phyloP scores from a whole-genome alignment of 2,329 filamentous ascomycete genomes.

The Trichoderma lentiforme region DNA sequence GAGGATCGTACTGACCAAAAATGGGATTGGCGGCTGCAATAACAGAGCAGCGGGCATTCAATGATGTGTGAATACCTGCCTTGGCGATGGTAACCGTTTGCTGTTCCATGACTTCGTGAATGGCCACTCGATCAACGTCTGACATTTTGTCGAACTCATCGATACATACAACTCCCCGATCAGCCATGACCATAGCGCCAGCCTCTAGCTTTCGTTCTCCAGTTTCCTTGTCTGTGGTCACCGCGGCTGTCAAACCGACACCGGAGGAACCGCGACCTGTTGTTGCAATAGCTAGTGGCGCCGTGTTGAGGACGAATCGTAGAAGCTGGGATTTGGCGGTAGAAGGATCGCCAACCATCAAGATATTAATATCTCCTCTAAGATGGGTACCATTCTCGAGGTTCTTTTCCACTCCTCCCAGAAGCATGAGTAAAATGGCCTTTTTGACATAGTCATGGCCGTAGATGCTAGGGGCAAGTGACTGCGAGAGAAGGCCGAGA shows the following conservation, averaged over 20 bases:
- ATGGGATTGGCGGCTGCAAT: constrained; percentile 96
- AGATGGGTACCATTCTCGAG: constrained; percentile 96
- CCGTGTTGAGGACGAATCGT: constrained; percentile 95
- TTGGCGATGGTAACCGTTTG: constrained; percentile 99
- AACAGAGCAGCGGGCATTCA: constrained; percentile 95
- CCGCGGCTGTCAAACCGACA: constrained; percentile 94
- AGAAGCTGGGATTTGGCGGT: constrained; percentile 98
- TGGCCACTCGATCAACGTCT: constrained; percentile 93
- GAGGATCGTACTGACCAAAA: constrained; percentile 96
- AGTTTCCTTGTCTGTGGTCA: constrained; percentile 95
- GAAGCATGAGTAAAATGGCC: constrained; percentile 89
- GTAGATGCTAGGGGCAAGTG: constrained; percentile 91
- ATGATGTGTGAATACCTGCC: constrained; percentile 93
- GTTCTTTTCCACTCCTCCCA: constrained; percentile 98
- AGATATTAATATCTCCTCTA: constrained; percentile 96
- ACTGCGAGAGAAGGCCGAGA: constrained; percentile 89
- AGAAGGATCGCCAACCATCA: constrained; percentile 98
- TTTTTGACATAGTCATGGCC: constrained; percentile 98
- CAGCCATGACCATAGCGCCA: constrained; percentile 97
- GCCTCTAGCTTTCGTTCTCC: constrained; percentile 92
- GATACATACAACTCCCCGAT: constrained; percentile 96
- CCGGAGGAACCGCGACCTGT: constrained; percentile 96
- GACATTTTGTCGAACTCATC: constrained; percentile 99
- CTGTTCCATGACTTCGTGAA: constrained; percentile 99
- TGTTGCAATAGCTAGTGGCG: constrained; percentile 91